Evolutionary conservation across 805 yeast genomes (phyloP).

Genomic region (Pichia nakasei): DNA sequence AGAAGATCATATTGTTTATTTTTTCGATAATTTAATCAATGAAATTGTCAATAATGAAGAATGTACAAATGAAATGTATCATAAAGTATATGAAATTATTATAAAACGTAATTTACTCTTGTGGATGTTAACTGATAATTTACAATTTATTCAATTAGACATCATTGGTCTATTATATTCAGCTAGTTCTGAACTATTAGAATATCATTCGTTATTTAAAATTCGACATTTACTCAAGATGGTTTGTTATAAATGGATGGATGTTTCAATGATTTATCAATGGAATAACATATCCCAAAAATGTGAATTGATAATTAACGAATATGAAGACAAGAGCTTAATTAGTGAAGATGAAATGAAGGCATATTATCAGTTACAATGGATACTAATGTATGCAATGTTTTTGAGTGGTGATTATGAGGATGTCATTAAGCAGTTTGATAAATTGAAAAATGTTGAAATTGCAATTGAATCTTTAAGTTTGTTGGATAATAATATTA

Average conservation of each 20-base stretch:
- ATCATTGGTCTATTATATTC: conserved; percentile 3
- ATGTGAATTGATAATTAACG: conserved; percentile 1
- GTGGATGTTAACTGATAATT: neutral
- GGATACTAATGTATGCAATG: conserved; percentile 20
- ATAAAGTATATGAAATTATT: neutral
- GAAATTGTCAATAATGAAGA: neutral
- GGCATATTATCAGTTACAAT: conserved; percentile 24
- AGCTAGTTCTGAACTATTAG: neutral
- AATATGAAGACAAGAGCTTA: neutral
- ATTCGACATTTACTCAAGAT: neutral
- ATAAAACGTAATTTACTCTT: neutral
- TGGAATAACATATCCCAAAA: conserved; percentile 4
- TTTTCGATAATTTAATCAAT: neutral
- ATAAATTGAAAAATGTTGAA: neutral
- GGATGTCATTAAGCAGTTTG: conserved; percentile 10
- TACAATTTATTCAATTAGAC: conserved; percentile 2
- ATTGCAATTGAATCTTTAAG: neutral
- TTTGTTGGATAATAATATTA: neutral
- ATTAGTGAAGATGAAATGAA: neutral
- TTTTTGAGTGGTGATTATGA: conserved; percentile 20
- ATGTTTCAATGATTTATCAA: neutral
- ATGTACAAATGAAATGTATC: neutral
- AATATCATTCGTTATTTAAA: neutral
- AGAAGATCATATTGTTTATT: conserved; percentile 1
- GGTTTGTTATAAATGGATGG: conserved; percentile 1